These are phyloP conservation scores for Amanita muscaria DNA, from an alignment of 768 basidiomycete species.

Conservation along the genomic window DNA sequence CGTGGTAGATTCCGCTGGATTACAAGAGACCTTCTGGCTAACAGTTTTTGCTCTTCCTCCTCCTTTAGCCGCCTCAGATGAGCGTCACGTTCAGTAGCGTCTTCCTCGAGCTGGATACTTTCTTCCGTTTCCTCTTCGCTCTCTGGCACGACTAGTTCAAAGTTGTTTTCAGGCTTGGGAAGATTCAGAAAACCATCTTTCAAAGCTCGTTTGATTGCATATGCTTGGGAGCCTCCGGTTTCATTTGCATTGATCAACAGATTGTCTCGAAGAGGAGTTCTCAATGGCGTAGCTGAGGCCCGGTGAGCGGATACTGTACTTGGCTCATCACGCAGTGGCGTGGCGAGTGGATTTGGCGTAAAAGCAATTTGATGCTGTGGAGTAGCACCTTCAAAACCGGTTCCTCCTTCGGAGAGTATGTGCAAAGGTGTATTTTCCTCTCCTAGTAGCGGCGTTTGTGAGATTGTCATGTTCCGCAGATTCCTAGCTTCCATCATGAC, in stretches of 20 bases:
- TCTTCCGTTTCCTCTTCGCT: conserved; percentile 50
- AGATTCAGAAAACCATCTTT: conserved; percentile 74
- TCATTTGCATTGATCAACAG: conserved; percentile 81
- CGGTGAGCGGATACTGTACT: conserved; percentile 36
- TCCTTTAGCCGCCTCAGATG: conserved; percentile 54
- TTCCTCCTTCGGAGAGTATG: conserved; percentile 59
- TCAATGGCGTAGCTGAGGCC: conserved; percentile 61
- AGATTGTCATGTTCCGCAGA: conserved; percentile 85
- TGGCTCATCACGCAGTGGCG: conserved; percentile 51
- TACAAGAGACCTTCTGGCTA: conserved; percentile 75
- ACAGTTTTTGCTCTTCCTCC: conserved; percentile 67
- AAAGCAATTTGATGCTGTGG: conserved; percentile 86
- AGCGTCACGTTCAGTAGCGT: conserved; percentile 89
- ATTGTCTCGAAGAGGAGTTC: conserved; percentile 92
- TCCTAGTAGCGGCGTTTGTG: conserved; percentile 90
- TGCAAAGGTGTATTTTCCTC: conserved; percentile 97
- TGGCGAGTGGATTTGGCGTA: conserved; percentile 94
- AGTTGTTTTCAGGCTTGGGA: conserved; percentile 94
- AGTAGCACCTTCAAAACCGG: conserved; percentile 92
- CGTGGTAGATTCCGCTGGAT: conserved; percentile 82
- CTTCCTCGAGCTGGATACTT: conserved; percentile 42
- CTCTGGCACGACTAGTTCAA: conserved; percentile 88
- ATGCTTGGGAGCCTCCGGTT: conserved; percentile 12
- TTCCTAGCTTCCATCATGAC: conserved; percentile 94
- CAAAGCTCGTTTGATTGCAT: conserved; percentile 64